Evolutionary conservation across 2,329 filamentous ascomycete species (phyloP).

Genomic region (Monosporascus sp.): DNA sequence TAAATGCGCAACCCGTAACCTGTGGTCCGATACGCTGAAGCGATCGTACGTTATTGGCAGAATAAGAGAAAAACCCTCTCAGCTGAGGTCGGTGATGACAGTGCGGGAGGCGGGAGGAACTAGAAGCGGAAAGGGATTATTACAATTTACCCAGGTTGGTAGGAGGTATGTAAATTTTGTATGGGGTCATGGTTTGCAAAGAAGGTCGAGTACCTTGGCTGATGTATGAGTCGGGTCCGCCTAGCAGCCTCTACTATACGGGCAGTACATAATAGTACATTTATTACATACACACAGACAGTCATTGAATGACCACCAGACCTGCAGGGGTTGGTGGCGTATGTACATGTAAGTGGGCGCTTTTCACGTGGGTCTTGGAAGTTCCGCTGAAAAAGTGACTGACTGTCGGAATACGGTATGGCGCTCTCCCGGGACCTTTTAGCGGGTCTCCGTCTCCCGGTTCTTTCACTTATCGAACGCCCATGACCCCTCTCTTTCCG

Average conservation of each 20-base stretch:
- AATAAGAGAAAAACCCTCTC: not conserved
- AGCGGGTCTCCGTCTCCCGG: not conserved
- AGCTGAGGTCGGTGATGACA: not conserved
- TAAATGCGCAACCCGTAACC: not conserved
- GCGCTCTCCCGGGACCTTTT: not conserved
- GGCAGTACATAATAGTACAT: too few species aligned
- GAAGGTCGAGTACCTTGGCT: too few species aligned
- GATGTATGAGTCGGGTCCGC: too few species aligned
- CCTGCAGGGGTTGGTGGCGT: not conserved
- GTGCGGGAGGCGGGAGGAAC: not conserved
- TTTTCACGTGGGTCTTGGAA: too few species aligned
- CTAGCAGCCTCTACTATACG: too few species aligned
- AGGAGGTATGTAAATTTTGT: not conserved
- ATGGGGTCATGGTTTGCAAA: not conserved
- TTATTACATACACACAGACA: too few species aligned
- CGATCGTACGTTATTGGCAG: not conserved
- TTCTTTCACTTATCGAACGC: not conserved
- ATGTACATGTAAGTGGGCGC: not conserved
- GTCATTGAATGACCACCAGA: too few species aligned
- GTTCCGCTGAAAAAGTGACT: not conserved
- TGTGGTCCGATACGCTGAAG: not conserved
- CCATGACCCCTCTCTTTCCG: too few species aligned
- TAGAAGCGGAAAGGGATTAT: too few species aligned
- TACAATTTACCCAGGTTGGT: not conserved
- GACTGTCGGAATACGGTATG: conserved; percentile 2